Conservation (phyloP, 2,329 filamentous ascomycete species). For the Aspergillus sojae region DNA sequence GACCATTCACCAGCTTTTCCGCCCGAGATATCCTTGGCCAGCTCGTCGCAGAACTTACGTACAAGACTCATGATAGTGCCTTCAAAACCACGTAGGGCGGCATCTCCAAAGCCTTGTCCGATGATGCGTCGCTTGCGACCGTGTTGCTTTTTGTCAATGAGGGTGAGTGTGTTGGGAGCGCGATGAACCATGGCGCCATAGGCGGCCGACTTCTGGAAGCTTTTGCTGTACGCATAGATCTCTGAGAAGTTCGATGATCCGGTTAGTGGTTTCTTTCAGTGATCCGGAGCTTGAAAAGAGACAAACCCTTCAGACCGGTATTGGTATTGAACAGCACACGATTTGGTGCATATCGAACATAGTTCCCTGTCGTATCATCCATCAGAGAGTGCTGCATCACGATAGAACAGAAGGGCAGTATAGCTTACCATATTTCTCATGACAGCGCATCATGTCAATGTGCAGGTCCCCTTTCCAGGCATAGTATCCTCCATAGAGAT, state of each 20-base stretch:
- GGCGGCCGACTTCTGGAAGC: constrained; percentile 53
- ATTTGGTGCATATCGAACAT: constrained; percentile 31
- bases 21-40: constrained; percentile 8
- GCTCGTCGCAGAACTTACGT: constrained; percentile 10
- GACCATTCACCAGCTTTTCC: constrained; percentile 40
- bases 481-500: constrained; percentile 37
- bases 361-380: constrained; percentile 13
- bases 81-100: constrained; percentile 27
- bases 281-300: neutral
- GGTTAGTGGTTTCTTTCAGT: neutral
- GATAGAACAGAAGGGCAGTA: neutral
- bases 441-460: constrained; percentile 28
- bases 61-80: constrained; percentile 17
- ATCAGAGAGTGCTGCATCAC: neutral
- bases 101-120: constrained; percentile 20
- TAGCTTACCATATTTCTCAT: constrained; percentile 34
- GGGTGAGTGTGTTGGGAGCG: constrained; percentile 25
- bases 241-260: constrained; percentile 12
- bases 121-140: constrained; percentile 22
- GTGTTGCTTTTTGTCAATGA: constrained; percentile 23
- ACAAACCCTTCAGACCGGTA: constrained; percentile 22
- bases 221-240: constrained; percentile 53
- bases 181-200: constrained; percentile 51
- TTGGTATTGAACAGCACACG: constrained; percentile 22
- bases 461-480: constrained; percentile 30